A percentile compares a stretch with the other conserved stretches of the same genome.
Evolutionary conservation across 768 basidiomycete genomes (phyloP).

Genomic region (Naganishia onofrii): DNA sequence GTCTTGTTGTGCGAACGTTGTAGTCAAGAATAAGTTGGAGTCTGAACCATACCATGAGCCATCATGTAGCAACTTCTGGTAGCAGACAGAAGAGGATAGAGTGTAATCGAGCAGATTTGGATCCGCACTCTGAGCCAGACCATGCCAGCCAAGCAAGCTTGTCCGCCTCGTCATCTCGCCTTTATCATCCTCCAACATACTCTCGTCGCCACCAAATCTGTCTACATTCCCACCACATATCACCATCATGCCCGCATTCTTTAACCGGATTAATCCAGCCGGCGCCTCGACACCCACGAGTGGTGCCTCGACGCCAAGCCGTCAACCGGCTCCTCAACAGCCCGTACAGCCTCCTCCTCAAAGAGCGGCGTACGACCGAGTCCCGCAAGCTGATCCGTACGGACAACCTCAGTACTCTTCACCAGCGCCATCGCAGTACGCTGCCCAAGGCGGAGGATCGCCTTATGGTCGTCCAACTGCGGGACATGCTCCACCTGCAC

Average conservation of each 20-base stretch:
- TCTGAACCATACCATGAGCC: too few relatives aligned
- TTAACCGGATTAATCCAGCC: constrained; percentile 1
- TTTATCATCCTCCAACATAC: neutral
- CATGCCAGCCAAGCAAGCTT: neutral
- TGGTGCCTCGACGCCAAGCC: constrained; percentile 1
- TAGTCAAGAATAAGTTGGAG: too few relatives aligned
- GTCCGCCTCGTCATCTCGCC: constrained; percentile 16
- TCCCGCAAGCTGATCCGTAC: constrained; percentile 13
- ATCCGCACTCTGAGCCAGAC: neutral
- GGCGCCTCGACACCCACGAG: neutral
- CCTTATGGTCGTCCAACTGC: neutral
- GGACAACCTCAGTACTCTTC: constrained; percentile 13
- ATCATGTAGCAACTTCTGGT: too few relatives aligned
- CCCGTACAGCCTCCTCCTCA: constrained; percentile 23
- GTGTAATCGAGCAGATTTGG: constrained; percentile 15
- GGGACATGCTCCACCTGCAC: neutral
- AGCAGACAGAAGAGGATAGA: neutral
- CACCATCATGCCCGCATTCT: constrained; percentile 19
- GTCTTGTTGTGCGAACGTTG: neutral
- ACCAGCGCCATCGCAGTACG: neutral
- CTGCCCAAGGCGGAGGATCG: neutral
- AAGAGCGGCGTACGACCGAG: constrained; percentile 6
- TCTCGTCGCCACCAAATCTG: too few relatives aligned
- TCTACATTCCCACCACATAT: neutral
- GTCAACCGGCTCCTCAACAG: constrained; percentile 16